These are phyloP conservation scores for Cymbopogon citratus DNA, from an alignment of 176 grass and related monocot species.

Conservation along the genomic window DNA sequence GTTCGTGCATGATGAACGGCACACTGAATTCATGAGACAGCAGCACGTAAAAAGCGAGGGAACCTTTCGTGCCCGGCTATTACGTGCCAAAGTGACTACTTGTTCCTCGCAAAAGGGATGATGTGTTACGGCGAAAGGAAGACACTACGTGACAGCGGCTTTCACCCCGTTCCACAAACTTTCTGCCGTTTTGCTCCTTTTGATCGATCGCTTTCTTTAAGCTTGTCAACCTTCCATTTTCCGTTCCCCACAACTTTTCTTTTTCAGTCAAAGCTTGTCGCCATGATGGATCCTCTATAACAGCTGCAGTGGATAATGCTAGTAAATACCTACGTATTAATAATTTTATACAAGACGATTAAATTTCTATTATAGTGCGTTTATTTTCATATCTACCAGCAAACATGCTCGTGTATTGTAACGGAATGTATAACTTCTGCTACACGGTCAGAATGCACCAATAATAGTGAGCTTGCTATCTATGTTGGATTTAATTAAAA, in stretches of 20 bases:
- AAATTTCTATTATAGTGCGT: too few species aligned
- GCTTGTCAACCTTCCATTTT: slow-evolving; percentile 50
- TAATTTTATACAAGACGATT: too few species aligned
- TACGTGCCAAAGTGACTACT: slow-evolving; percentile 29
- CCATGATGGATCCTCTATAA: not conserved
- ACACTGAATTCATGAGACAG: slow-evolving; percentile 7
- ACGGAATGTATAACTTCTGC: too few species aligned
- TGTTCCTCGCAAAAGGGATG: slow-evolving; percentile 10
- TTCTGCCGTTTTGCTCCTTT: slow-evolving; percentile 44
- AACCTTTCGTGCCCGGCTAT: slow-evolving; percentile 5
- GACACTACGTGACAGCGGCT: not conserved
- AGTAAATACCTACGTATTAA: too few species aligned
- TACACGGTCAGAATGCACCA: too few species aligned
- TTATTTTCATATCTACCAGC: too few species aligned
- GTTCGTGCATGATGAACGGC: not conserved
- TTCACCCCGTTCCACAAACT: slow-evolving; percentile 47
- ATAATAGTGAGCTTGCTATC: too few species aligned
- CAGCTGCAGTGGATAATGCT: not conserved
- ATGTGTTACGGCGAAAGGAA: slow-evolving; percentile 3
- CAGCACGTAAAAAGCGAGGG: not conserved
- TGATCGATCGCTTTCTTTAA: slow-evolving; percentile 34
- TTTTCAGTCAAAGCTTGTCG: slow-evolving; percentile 20
- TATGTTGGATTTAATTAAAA: too few species aligned
- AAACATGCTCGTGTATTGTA: too few species aligned
- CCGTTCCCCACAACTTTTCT: not conserved